Conservation (phyloP, 371 early-diverging fungal species). For the Zopfochytrium polystomum region DNA sequence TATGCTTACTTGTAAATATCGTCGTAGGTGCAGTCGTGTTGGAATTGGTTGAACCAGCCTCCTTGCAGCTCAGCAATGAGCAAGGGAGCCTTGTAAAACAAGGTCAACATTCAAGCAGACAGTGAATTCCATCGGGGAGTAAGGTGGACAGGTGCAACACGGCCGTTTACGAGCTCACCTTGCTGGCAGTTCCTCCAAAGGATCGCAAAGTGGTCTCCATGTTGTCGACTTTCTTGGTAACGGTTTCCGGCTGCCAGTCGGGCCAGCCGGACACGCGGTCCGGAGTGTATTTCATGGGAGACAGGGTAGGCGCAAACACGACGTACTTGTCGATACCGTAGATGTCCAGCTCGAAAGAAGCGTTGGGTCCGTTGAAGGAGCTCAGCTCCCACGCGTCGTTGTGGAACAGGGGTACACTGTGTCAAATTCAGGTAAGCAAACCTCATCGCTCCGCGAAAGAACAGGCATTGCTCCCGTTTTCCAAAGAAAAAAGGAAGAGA, state of each 20-base stretch:
- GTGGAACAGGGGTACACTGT: constrained; percentile 79
- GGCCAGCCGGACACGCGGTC: constrained; percentile 25
- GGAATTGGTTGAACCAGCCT: constrained; percentile 78
- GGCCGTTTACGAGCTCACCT: no score
- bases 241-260: constrained; percentile 61
- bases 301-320: constrained; percentile 38
- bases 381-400: constrained; percentile 72
- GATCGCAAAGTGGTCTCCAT: constrained; percentile 68
- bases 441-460: no score
- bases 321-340: constrained; percentile 81
- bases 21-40: constrained; percentile 65
- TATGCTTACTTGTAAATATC: constrained; percentile 43
- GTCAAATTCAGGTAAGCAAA: no score
- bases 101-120: no score
- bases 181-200: constrained; percentile 68
- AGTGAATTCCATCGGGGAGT: no score
- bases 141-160: constrained; percentile 3
- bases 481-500: no score
- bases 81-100: constrained; percentile 61
- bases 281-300: constrained; percentile 14
- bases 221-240: constrained; percentile 59
- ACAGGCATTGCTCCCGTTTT: no score
- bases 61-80: constrained; percentile 81
- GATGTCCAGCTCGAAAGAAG: constrained; percentile 67
- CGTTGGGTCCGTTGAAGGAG: constrained; percentile 12